Evolutionary conservation across 163 green algal genomes (phyloP), one percentile per base, ranked within the genome.

Genomic region (Scenedesmus sp.): DNA sequence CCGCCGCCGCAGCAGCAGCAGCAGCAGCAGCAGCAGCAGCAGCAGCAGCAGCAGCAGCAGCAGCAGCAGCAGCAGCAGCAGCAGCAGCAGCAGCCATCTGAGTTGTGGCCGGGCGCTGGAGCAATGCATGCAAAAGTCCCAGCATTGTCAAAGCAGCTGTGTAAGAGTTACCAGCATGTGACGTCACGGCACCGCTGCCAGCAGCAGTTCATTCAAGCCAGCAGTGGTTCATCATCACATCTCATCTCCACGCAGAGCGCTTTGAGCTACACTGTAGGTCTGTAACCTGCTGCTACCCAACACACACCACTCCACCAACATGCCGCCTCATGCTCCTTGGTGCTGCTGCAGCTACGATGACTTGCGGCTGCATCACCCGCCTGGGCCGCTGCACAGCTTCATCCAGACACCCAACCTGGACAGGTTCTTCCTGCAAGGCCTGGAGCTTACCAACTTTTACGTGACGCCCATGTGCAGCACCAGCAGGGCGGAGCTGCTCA

Each of bases 361-460:
- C 23, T 2, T 92, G 55, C 10, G 77, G 15, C 34, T 92, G 59
- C 77, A 92, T 52, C 77, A 92, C 52, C 77, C 88, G 6, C 3
- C 34, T 15, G 46, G 46, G 60, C 18, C 26, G 59, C 20, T 57
- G 16, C 56, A 74, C 60, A 77, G 64, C 56, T 84, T 52, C 20
- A 52, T 92, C 18, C 67, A 26, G 4, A 92, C 89, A 13, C 89
- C 89, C 1, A 89, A 92, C 89, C n/a, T 92, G 26, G 64, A 92
- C 82, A 57, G 54, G 9, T 54, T 92, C 1, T 7, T 89, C 52
- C 82, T 54, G 13, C 46, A 76, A 55, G 26, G 82, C 89, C 77
- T 66, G 46, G 89, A 92, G 82, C 89, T 92, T 16, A 85, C 23
- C 13, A 92, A 92, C 82, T 92, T 92, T 57, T 92, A 92, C 56